A percentile compares a stretch with the other conserved stretches of the same genome.
These are phyloP conservation scores for Trypanosomatidae sp. DNA, from an alignment of 208 protist species.

Conservation along the genomic window DNA sequence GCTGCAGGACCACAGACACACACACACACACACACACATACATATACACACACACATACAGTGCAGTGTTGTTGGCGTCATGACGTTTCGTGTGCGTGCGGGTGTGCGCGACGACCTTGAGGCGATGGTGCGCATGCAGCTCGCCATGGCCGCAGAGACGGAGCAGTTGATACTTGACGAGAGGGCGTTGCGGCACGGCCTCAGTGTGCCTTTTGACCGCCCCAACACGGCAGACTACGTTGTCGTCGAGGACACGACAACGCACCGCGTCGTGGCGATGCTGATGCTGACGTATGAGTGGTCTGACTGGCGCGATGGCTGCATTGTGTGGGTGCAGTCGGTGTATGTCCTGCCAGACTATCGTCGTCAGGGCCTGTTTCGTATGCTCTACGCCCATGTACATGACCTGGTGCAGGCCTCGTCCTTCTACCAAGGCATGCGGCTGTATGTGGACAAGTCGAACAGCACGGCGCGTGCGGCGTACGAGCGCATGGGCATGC, in stretches of 20 bases:
- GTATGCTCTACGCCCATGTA: conserved; percentile 22
- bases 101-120: conserved; percentile 17
- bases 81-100: conserved; percentile 9
- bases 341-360: conserved; percentile 27
- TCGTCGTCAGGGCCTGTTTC: conserved; percentile 28
- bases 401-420: conserved; percentile 24
- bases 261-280: conserved; percentile 22
- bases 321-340: conserved; percentile 57
- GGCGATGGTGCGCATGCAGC: conserved; percentile 30
- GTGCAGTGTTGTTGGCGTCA: too few relatives aligned
- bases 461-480: conserved; percentile 21
- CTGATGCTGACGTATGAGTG: conserved; percentile 59
- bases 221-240: conserved; percentile 25
- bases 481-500: conserved; percentile 39
- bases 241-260: conserved; percentile 22
- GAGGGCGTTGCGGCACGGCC: conserved; percentile 17
- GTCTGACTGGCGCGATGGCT: conserved; percentile 48
- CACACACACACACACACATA: conserved; percentile 5
- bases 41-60: conserved; percentile 5
- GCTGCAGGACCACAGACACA: conserved; percentile 1
- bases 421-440: conserved; percentile 26
- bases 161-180: conserved; percentile 28
- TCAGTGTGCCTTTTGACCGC: conserved; percentile 19
- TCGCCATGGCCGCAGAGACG: conserved; percentile 40
- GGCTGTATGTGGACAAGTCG: conserved; percentile 41